Conservation (phyloP, 768 basidiomycete species). For the Strobilomyces confusus region DNA sequence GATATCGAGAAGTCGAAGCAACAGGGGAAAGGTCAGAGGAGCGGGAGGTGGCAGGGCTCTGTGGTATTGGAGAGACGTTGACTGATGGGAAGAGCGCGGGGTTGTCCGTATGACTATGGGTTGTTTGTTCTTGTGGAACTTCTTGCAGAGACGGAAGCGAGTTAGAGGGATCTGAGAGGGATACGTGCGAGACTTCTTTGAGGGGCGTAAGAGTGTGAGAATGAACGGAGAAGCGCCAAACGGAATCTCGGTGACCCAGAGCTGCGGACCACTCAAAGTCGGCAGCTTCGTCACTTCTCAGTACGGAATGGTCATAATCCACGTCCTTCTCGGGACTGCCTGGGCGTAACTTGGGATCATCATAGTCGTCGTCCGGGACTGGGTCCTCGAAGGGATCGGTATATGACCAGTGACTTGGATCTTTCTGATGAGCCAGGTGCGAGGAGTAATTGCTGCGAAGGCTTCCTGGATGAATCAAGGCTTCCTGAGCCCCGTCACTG, state of each 20-base stretch:
- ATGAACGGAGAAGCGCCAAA: constrained; percentile 18
- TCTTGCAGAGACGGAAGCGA: constrained; percentile 25
- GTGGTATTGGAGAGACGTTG: constrained; percentile 15
- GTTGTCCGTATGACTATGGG: constrained; percentile 26
- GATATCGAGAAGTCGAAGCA: constrained; percentile 31
- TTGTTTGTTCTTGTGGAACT: constrained; percentile 23
- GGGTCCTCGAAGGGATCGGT: constrained; percentile 42
- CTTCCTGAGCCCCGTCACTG: constrained; percentile 14
- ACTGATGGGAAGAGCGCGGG: constrained; percentile 14
- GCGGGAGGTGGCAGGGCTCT: constrained; percentile 22
- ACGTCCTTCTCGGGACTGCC: constrained; percentile 16
- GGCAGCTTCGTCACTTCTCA: constrained; percentile 9
- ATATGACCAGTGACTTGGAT: constrained; percentile 34
- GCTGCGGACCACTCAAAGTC: constrained; percentile 12
- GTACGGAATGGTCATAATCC: constrained; percentile 14
- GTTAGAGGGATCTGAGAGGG: constrained; percentile 17
- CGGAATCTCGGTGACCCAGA: constrained; percentile 8
- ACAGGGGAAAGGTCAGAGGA: constrained; percentile 27
- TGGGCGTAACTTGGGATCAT: constrained; percentile 9
- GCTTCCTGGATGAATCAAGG: constrained; percentile 20
- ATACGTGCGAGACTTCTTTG: constrained; percentile 28
- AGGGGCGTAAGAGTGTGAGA: constrained; percentile 32
- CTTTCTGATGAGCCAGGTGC: constrained; percentile 9
- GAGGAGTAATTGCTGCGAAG: constrained; percentile 4
- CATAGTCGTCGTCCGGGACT: constrained; percentile 18